A percentile compares a stretch with the other conserved stretches of the same genome.
Conservation (phyloP, 2,329 filamentous ascomycete species). For the Emergomyces africanus region DNA sequence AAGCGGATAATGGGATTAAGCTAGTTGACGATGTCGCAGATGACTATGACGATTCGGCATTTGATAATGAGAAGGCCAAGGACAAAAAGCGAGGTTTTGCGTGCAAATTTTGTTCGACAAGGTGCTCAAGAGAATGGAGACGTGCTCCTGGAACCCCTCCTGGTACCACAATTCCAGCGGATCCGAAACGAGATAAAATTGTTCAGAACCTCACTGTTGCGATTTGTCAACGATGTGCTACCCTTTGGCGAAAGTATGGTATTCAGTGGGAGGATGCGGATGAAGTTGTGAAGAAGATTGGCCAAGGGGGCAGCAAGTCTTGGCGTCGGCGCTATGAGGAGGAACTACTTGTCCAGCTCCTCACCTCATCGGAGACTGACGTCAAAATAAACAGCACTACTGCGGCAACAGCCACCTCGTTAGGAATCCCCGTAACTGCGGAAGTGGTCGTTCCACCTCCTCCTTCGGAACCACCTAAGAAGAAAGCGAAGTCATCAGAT, state of each 20-base stretch:
- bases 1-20: constrained; percentile 52
- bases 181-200: constrained; percentile 66
- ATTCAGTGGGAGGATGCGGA: constrained; percentile 94
- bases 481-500: constrained; percentile 43
- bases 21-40: constrained; percentile 87
- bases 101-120: constrained; percentile 84
- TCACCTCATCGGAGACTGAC: constrained; percentile 34
- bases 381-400: constrained; percentile 31
- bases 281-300: constrained; percentile 78
- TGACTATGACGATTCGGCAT: constrained; percentile 87
- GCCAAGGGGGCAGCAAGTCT: constrained; percentile 62
- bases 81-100: constrained; percentile 71
- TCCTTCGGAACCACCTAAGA: constrained; percentile 43
- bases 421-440: constrained; percentile 28
- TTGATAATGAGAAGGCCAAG: constrained; percentile 73
- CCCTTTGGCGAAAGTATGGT: constrained; percentile 89
- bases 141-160: constrained; percentile 68
- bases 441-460: constrained; percentile 18
- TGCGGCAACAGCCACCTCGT: constrained; percentile 31
- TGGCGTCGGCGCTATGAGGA: constrained; percentile 88
- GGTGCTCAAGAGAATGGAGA: constrained; percentile 77
- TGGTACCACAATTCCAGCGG: constrained; percentile 54
- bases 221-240: constrained; percentile 78
- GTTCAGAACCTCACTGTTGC: constrained; percentile 58
- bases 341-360: constrained; percentile 48